Conservation (phyloP, 2,329 filamentous ascomycete genomes). For the Aulographum hederae region DNA sequence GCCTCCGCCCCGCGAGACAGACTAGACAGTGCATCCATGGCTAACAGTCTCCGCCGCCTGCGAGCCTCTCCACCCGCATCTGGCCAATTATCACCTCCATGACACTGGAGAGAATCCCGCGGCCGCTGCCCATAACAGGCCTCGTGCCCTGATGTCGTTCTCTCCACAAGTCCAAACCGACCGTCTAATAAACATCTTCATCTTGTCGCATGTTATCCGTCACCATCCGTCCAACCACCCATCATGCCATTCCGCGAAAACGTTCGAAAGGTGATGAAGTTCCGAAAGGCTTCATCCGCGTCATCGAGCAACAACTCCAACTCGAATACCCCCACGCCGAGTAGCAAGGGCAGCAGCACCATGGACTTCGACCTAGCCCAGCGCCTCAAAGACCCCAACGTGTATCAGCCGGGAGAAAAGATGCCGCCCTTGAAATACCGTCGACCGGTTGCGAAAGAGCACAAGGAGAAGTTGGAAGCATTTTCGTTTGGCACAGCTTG, state of each 20-base stretch:
- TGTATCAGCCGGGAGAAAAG: conserved; percentile 31
- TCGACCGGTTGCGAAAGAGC: conserved; percentile 27
- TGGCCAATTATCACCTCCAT: too few species aligned
- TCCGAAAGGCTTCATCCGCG: conserved; percentile 11
- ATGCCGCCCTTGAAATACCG: conserved; percentile 33
- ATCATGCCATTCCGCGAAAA: conserved; percentile 28
- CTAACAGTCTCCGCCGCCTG: too few species aligned
- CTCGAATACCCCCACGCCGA: conserved; percentile 8
- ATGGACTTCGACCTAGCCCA: conserved; percentile 10
- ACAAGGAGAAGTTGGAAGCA: conserved; percentile 29
- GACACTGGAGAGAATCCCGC: too few species aligned
- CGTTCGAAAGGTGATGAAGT: conserved; percentile 26
- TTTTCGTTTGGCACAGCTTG: conserved; percentile 29
- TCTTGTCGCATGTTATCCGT: too few species aligned
- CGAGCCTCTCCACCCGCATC: too few species aligned
- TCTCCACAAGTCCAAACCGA: too few species aligned
- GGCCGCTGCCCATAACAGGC: too few species aligned
- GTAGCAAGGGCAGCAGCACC: conserved; percentile 7
- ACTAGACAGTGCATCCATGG: too few species aligned
- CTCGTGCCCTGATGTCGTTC: too few species aligned
- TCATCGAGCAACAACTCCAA: conserved; percentile 10
- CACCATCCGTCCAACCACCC: conserved; percentile 3
- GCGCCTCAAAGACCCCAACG: conserved; percentile 21
- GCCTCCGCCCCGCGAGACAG: too few species aligned
- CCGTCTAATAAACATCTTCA: too few species aligned